Evolutionary conservation across 257 asterid species (phyloP), one percentile per base, ranked within the genome.

Genomic region (Coffea eugenioides): DNA sequence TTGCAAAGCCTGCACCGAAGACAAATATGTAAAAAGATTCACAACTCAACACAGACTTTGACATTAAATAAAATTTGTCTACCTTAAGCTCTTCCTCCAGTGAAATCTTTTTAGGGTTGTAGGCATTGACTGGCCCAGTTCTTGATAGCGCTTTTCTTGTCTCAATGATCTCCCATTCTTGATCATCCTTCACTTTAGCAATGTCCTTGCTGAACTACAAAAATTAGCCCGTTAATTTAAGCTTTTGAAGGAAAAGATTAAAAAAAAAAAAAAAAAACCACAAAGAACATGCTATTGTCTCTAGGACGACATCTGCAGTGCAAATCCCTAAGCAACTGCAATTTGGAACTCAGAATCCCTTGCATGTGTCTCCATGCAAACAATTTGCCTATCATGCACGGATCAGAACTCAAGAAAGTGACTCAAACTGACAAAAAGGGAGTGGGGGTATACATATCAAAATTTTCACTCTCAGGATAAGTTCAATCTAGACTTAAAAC

Each of bases 91-190:
- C 99, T 86, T 95, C 98, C 78, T 93, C 99, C 74, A 93, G 82
- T 4, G 96, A 91, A 65, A 84, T 87, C 69, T 84, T 91, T 86
- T 90, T 93, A 67, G 98, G 99, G 65, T 93, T 90, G 79, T 93
- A 95, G 49, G 98, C 94, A 77, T 83, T 84, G 54, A 90, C 84
- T 25, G 95, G 99, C 74, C 98, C 98, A 20, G 92, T 87, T 85
- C 94, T 87, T 27, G 99, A 95, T 21, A 93, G 90, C 66, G 95
- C 93, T 90, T 92, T 90, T 81, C 85, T 88, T 54, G 97, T 78
- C 91, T 92, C 99, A 18, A 90, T 91, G 62, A 95, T 95, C 84
- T 95, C 98, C 98, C 99, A 95, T 80, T 93, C 97, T 75, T 87
- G 90, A 73, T 93, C 99, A 80, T 95, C 98, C 88, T 87, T 95